A percentile compares a stretch with the other conserved stretches of the same genome.
These are phyloP conservation scores for Aspergillus aculeatus DNA, from an alignment of 2,329 filamentous ascomycete genomes.

Conservation along the genomic window DNA sequence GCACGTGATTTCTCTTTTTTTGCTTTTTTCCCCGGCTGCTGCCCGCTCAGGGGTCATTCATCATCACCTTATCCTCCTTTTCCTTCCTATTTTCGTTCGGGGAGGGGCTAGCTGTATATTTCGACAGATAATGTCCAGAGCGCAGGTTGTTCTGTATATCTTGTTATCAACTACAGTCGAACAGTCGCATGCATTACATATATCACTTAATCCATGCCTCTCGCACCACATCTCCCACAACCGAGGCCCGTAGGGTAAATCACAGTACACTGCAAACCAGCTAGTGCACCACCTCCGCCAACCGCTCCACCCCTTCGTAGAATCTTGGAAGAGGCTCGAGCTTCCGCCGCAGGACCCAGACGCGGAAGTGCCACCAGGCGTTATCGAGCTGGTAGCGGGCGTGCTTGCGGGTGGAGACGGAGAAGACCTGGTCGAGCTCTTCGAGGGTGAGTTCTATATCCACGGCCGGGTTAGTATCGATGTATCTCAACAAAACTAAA, in stretches of 20 bases:
- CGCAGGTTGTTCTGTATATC: too few relatives aligned
- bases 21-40: background rate
- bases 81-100: too few relatives aligned
- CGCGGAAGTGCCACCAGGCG: conserved; percentile 41
- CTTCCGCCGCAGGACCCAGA: conserved; percentile 36
- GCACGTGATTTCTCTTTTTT: background rate
- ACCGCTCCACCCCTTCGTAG: conserved; percentile 30
- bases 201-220: too few relatives aligned
- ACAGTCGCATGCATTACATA: too few relatives aligned
- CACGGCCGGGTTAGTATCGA: conserved; percentile 10
- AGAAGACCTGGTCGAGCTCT: conserved; percentile 55
- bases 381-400: conserved; percentile 42
- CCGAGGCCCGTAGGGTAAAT: too few relatives aligned
- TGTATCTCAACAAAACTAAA: too few relatives aligned
- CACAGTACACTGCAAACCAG: background rate
- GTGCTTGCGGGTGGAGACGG: conserved; percentile 49
- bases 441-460: conserved; percentile 41
- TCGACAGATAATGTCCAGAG: too few relatives aligned
- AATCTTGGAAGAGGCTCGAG: conserved; percentile 25
- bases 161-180: too few relatives aligned
- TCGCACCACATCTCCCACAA: too few relatives aligned
- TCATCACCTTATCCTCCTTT: too few relatives aligned
- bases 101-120: too few relatives aligned
- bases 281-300: conserved; percentile 14
- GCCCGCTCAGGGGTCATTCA: too few relatives aligned